Percentiles rank a stretch among this genome's conserved stretches.
phyloP scores from a whole-genome alignment of 2,329 filamentous ascomycete genomes.

The Ophiostoma sp. region DNA sequence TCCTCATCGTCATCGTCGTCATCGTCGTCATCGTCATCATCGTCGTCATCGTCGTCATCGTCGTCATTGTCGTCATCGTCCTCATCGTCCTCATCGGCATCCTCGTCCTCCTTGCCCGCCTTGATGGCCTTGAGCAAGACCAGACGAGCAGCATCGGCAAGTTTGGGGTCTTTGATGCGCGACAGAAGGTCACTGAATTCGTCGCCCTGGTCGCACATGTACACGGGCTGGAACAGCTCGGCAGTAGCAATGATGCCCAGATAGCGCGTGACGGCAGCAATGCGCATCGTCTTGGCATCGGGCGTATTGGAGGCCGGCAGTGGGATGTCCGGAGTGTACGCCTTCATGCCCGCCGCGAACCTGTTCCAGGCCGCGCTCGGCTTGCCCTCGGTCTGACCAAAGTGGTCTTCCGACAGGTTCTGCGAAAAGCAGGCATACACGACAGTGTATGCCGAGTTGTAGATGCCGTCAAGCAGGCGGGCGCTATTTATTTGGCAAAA shows the following conservation, averaged over 20 bases:
- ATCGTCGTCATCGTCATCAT: background rate
- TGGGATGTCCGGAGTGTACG: background rate
- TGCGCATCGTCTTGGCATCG: conserved; percentile 21
- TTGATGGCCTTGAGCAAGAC: background rate
- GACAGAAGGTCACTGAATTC: background rate
- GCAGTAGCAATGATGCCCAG: background rate
- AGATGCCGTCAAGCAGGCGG: background rate
- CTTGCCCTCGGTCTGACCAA: background rate
- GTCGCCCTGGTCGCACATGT: background rate
- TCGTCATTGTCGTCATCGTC: background rate
- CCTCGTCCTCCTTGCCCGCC: background rate
- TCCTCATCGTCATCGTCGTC: background rate
- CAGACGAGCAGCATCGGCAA: conserved; percentile 6
- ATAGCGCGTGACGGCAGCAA: conserved; percentile 11
- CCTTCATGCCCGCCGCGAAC: background rate
- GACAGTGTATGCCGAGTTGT: background rate
- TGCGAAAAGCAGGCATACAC: conserved; percentile 13
- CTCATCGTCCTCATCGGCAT: background rate
- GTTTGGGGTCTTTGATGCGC: background rate
- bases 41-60: background rate
- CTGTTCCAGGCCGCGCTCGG: background rate
- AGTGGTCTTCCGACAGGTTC: background rate
- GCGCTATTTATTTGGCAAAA: background rate
- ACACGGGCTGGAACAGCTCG: conserved; percentile 21
- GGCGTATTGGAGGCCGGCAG: conserved; percentile 14